These are phyloP conservation scores for Cladobotryum protrusum DNA, from an alignment of 2,329 filamentous ascomycete species.

Conservation along the genomic window DNA sequence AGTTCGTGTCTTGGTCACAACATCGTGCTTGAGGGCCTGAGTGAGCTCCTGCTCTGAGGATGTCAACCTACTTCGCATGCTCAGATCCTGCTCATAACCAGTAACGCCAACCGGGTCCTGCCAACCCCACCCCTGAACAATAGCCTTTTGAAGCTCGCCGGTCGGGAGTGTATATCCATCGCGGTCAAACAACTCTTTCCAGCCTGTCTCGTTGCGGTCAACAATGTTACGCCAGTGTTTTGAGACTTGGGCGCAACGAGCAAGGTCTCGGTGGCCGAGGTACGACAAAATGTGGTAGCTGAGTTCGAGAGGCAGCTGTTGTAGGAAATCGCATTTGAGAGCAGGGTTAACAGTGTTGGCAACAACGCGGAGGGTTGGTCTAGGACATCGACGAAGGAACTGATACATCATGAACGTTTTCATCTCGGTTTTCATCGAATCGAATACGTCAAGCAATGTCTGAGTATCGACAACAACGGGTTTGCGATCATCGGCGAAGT, in stretches of 20 bases:
- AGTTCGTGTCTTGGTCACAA: constrained; percentile 38
- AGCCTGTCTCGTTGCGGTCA: constrained; percentile 89
- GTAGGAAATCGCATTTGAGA: constrained; percentile 88
- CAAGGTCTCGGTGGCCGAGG: constrained; percentile 79
- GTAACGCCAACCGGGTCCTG: constrained; percentile 73
- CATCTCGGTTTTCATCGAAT: constrained; percentile 83
- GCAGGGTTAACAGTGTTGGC: constrained; percentile 89
- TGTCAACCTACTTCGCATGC: constrained; percentile 47
- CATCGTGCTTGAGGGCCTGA: constrained; percentile 35
- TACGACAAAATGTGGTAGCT: constrained; percentile 83
- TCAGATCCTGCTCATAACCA: constrained; percentile 76
- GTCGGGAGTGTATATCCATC: constrained; percentile 75
- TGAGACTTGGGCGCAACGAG: constrained; percentile 85
- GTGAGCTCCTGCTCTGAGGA: constrained; percentile 49
- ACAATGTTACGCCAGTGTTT: constrained; percentile 89
- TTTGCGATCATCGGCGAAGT: not conserved
- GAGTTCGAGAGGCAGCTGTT: constrained; percentile 76
- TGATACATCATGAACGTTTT: constrained; percentile 98
- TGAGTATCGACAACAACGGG: constrained; percentile 69
- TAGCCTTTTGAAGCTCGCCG: constrained; percentile 79
- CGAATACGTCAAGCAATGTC: constrained; percentile 80
- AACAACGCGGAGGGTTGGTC: constrained; percentile 82
- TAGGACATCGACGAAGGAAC: constrained; percentile 78
- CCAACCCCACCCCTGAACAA: constrained; percentile 94
- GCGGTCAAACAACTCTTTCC: constrained; percentile 84